A percentile compares a stretch with the other conserved stretches of the same genome.
These are phyloP conservation scores for Nissolia schottii DNA, from an alignment of 306 rosid species.

Conservation along the genomic window DNA sequence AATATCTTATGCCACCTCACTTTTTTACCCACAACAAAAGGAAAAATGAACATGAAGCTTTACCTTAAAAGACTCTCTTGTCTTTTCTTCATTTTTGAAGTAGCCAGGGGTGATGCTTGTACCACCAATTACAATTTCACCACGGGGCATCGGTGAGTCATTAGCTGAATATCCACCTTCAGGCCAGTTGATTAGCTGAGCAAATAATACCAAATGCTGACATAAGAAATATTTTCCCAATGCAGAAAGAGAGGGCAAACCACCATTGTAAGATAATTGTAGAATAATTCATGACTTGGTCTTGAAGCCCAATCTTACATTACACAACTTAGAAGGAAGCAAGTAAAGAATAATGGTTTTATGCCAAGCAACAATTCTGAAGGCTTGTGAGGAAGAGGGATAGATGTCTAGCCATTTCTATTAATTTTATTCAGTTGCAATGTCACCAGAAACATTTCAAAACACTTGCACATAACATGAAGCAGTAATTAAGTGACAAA, in stretches of 20 bases:
- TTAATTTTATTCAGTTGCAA: neutral
- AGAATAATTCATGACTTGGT: neutral
- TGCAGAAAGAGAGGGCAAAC: neutral
- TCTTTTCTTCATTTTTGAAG: conserved; percentile 91
- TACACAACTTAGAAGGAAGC: neutral
- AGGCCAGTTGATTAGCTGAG: conserved; percentile 83
- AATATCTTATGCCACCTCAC: neutral
- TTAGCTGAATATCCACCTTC: conserved; percentile 80
- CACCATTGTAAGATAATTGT: neutral
- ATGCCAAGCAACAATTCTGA: neutral
- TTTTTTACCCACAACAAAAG: neutral
- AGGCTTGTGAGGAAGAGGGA: neutral
- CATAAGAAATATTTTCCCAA: conserved; percentile 4
- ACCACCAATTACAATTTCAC: conserved; percentile 95
- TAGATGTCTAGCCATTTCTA: conserved; percentile 1
- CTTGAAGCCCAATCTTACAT: neutral
- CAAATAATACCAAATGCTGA: conserved; percentile 21
- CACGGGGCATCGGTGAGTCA: conserved; percentile 84
- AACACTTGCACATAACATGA: neutral
- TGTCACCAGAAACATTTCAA: neutral
- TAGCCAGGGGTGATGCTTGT: conserved; percentile 89
- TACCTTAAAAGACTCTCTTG: conserved; percentile 90
- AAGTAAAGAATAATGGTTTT: neutral
- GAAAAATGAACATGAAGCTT: neutral
- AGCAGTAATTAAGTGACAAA: neutral